Evolutionary conservation across 108 stramenopile genomes (phyloP), one percentile per base, ranked within the genome.

Genomic region (Cyclostephanos tholiformis): DNA sequence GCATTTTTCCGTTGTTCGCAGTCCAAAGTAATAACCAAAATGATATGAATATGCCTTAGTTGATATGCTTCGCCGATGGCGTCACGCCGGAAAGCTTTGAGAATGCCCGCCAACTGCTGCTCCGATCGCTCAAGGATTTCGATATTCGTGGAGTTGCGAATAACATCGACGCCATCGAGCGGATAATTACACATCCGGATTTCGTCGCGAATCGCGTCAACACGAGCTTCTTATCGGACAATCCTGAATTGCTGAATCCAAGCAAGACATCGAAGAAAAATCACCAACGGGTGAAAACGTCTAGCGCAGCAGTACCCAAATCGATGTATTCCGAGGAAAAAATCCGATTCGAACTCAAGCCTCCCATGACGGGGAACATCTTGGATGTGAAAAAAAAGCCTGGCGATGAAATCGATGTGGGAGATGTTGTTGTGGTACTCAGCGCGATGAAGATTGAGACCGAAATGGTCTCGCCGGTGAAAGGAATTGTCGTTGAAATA

Each of bases 391-490:
- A 77, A 46, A 88, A 87, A 30, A 71, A 77, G 53, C 43, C 51
- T 0, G 92, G 92, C 2, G 89, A 92, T 38, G 46, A 69, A 35
- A 91, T 94, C 11, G 84, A 83, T 51, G 69, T 75, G 32, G 93
- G 93, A 22, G 80, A 93, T 17, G 85, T 84, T 10, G 69, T 94
- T n/a, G 83, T 89, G 6, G 85, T 93, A 48, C 86, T 94, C 22
- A 78, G 74, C 17, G 93, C 93, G 17, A 93, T 94, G 91, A 94
- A 94, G 83, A 94, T 94, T 85, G 93, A 94, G 60, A 87, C 90
- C 50, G 69, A 75, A 39, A 76, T 94, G 65, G 69, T 83, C 10
- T 89, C 93, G 23, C 86, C 90, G 52, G 57, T 62, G 35, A 86
- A 79, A 30, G 93, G 90, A 17, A 68, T 71, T n/a, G 83, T 92